Base-by-base conservation (phyloP, 306 rosid genomes). In the Nissolia schottii region DNA sequence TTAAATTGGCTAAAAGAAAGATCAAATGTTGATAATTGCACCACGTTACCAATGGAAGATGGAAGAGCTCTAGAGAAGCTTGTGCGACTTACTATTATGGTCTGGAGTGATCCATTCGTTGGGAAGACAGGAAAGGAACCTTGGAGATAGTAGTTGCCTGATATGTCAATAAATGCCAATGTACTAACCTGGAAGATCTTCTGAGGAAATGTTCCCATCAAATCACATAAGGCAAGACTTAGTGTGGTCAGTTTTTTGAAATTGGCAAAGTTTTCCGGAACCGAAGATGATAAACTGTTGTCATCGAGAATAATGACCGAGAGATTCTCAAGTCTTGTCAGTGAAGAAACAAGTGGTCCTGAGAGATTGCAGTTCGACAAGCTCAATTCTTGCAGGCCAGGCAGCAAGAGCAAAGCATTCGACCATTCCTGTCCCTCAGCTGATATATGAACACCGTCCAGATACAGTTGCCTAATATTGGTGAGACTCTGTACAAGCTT, bases 101-200 rank as follows among this genome's bases (percentile, higher is more conserved):
- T 31, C 10, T 28, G 29, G n/a, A 77, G 62, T 68, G 73, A 46
- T n/a, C 63, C 55, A 5, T 27, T 27, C 3, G 3, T 10, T 1
- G 53, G 48, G 27, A 68, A 73, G 1, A 68, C 60, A 3, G 80
- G 83, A 23, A 82, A 48, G 0, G 19, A 20, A 46, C 70, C 83
- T 0, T 69, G 7, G 7, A 78, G 74, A 14, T 8, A 2, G 3
- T 0, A 0, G n/a, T n/a, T n/a, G 16, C 68, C 77, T 24, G 77
- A 67, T 7, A 73, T 14, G 29, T 77, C 66, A 34, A 82, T 20
- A 50, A 8, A 5, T 2, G 50, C 32, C 1, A 72, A 40, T 56
- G 64, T 72, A 31, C 13, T 10, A 23, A 66, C 2, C 3, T 65
- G 23, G 54, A 73, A 67, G 43, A 79, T 67, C 58, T 59, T 14